phyloP scores from a whole-genome alignment of 2,329 filamentous ascomycete species.

The Ascochyta rabiei region DNA sequence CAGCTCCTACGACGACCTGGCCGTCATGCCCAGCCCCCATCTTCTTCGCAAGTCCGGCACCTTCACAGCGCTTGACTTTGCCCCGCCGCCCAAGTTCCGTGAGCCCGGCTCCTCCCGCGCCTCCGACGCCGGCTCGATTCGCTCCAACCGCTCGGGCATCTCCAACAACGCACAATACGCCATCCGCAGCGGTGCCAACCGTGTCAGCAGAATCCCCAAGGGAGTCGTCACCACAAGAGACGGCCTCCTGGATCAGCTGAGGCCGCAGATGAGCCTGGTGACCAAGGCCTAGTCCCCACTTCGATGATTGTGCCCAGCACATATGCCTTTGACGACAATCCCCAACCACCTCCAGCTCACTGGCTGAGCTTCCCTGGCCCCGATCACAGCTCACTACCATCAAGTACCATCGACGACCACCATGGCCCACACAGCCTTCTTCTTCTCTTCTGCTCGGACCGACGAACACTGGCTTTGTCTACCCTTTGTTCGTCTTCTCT shows the following conservation, averaged over 20 bases:
- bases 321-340: conserved; percentile 32
- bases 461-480: neutral
- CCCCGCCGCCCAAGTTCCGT: conserved; percentile 75
- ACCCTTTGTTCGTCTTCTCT: neutral
- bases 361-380: conserved; percentile 36
- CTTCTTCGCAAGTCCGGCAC: conserved; percentile 76
- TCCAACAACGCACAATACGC: conserved; percentile 71
- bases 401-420: conserved; percentile 19
- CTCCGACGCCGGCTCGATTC: conserved; percentile 58
- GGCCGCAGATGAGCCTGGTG: conserved; percentile 62
- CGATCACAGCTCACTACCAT: conserved; percentile 34
- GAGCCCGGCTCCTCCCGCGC: conserved; percentile 44
- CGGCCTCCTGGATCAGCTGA: conserved; percentile 65
- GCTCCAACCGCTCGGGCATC: conserved; percentile 78
- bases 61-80: conserved; percentile 81
- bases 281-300: conserved; percentile 28
- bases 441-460: neutral
- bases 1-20: conserved; percentile 85
- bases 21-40: conserved; percentile 84
- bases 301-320: conserved; percentile 5
- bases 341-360: conserved; percentile 33
- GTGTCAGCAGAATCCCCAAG: conserved; percentile 81
- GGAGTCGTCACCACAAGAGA: conserved; percentile 80
- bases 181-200: conserved; percentile 82
- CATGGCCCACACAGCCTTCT: conserved; percentile 5